Percentiles rank a stretch among this genome's conserved stretches.
phyloP scores from a whole-genome alignment of 345 rosid genomes.

The Boechera retrofracta region DNA sequence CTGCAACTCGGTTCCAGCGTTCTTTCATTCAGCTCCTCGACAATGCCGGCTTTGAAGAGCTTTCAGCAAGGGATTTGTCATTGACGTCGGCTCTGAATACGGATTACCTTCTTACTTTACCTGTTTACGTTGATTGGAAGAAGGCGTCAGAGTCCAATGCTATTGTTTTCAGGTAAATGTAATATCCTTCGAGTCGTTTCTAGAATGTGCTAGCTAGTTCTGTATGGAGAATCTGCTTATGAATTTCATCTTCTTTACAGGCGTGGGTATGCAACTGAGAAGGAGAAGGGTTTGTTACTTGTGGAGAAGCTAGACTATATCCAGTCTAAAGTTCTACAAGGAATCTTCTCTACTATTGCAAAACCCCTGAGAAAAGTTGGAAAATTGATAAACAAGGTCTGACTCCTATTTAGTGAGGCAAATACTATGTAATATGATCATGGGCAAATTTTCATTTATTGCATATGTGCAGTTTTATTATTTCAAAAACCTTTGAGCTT shows the following conservation, averaged over 20 bases:
- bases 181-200: not conserved
- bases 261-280: slow-evolving; percentile 95
- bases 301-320: slow-evolving; percentile 92
- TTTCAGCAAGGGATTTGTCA: slow-evolving; percentile 84
- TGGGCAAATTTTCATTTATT: not conserved
- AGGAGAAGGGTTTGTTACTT: slow-evolving; percentile 81
- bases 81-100: slow-evolving; percentile 86
- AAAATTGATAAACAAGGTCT: slow-evolving; percentile 73
- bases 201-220: not conserved
- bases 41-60: slow-evolving; percentile 88
- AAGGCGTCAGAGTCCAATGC: slow-evolving; percentile 85
- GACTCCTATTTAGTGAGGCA: not conserved
- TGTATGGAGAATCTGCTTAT: slow-evolving; percentile 1
- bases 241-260: slow-evolving; percentile 50
- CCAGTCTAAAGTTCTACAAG: slow-evolving; percentile 79
- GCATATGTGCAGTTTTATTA: slow-evolving; percentile 5
- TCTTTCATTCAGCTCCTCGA: slow-evolving; percentile 88
- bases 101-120: slow-evolving; percentile 93
- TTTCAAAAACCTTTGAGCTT: slow-evolving; percentile 6
- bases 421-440: slow-evolving; percentile 18
- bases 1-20: slow-evolving; percentile 87
- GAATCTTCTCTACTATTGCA: slow-evolving; percentile 64
- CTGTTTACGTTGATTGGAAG: slow-evolving; percentile 91
- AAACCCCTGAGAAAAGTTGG: slow-evolving; percentile 81
- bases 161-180: slow-evolving; percentile 77